Conservation (phyloP, 2,329 filamentous ascomycete genomes). For the Scedosporium dehoogii region DNA sequence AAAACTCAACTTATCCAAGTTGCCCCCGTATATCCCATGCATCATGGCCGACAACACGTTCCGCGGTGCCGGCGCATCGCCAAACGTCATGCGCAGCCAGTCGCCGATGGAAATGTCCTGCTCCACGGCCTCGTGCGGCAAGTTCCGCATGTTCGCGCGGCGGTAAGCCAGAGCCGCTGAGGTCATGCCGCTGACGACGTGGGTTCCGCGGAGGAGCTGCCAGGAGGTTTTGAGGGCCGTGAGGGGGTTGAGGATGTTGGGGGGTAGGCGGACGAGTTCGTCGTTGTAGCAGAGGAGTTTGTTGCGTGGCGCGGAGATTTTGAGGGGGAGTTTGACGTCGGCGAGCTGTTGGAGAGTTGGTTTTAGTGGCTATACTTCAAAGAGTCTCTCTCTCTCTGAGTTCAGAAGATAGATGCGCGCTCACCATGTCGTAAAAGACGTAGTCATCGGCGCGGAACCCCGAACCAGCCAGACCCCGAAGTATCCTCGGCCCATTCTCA, state of each 20-base stretch:
- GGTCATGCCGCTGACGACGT: slow-evolving; percentile 7
- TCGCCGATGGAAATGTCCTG: slow-evolving; percentile 25
- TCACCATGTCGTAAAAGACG: slow-evolving; percentile 61
- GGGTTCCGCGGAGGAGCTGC: slow-evolving; percentile 3
- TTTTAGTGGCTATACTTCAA: background rate
- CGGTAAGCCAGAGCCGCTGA: slow-evolving; percentile 8
- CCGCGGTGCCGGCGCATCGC: slow-evolving; percentile 44
- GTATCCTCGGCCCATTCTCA: slow-evolving; percentile 73
- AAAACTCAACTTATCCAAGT: slow-evolving; percentile 71
- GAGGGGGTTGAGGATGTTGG: slow-evolving; percentile 10
- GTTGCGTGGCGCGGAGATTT: slow-evolving; percentile 4
- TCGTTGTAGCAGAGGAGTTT: slow-evolving; percentile 71
- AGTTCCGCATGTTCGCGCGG: slow-evolving; percentile 13
- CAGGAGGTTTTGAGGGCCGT: slow-evolving; percentile 1
- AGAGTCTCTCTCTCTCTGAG: background rate
- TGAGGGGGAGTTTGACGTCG: background rate
- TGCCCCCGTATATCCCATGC: slow-evolving; percentile 89
- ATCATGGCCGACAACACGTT: slow-evolving; percentile 62
- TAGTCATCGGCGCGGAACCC: slow-evolving; percentile 45
- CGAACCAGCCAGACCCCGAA: slow-evolving; percentile 43
- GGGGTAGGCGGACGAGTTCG: slow-evolving; percentile 36
- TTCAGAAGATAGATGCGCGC: slow-evolving; percentile 13
- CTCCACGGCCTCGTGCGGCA: slow-evolving; percentile 15
- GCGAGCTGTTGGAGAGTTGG: slow-evolving; percentile 34
- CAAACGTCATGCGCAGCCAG: slow-evolving; percentile 20